Percentiles rank a stretch among this genome's conserved stretches.
Evolutionary conservation across 2,329 filamentous ascomycete species (phyloP).

Genomic region (Penicillium concentricum): DNA sequence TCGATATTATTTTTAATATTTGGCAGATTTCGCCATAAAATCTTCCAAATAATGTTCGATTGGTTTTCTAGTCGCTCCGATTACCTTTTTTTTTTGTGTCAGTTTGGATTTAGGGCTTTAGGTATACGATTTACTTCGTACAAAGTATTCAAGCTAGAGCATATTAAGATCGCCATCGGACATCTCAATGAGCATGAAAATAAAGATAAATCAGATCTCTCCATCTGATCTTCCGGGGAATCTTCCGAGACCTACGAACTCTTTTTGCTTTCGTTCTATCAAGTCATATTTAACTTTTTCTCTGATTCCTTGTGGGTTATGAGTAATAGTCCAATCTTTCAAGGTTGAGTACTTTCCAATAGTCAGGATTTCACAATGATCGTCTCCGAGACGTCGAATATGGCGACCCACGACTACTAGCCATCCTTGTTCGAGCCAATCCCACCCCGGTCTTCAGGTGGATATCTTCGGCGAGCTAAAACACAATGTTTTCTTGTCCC

Average conservation of each 20-base stretch:
- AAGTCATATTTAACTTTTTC: not conserved
- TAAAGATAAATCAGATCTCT: slow-evolving; percentile 4
- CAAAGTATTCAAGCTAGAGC: not conserved
- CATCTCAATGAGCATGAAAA: not conserved
- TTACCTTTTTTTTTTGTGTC: slow-evolving; percentile 3
- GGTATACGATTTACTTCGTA: not conserved
- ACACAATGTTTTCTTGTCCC: not conserved
- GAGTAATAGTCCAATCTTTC: not conserved
- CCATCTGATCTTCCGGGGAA: not conserved
- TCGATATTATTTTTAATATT: not conserved
- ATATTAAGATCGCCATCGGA: slow-evolving; percentile 2
- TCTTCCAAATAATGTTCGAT: not conserved
- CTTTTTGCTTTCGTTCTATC: not conserved
- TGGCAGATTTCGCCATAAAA: not conserved
- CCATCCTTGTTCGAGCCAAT: slow-evolving; percentile 1
- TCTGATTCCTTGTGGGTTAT: not conserved
- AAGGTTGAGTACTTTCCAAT: not conserved
- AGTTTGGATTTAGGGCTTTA: not conserved
- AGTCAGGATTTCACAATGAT: not conserved
- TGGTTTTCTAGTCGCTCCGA: not conserved
- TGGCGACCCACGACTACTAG: not conserved
- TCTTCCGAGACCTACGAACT: not conserved
- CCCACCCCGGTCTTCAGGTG: not conserved
- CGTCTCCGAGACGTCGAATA: not conserved
- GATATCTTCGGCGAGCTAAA: not conserved